Percentiles rank a stretch among this genome's conserved stretches.
Conservation (phyloP, 371 early-diverging fungal genomes). For the Apophysomyces trapeziformis region DNA sequence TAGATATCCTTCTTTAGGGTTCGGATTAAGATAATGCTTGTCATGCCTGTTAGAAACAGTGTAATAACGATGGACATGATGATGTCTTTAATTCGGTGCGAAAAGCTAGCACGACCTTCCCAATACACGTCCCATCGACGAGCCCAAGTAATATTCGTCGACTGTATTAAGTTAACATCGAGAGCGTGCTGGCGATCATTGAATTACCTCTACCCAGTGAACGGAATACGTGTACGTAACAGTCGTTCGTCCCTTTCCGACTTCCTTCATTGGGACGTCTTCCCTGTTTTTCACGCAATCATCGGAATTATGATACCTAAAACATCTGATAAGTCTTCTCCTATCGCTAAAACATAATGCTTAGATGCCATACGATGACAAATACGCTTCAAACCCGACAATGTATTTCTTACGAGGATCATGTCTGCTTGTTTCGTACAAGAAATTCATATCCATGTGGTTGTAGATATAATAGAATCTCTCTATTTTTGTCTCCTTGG, state of each 20-base stretch:
- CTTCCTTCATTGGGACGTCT: constrained; percentile 30
- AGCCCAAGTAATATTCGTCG: constrained; percentile 54
- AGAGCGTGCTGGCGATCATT: not conserved
- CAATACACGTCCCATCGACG: constrained; percentile 63
- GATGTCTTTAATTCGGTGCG: no score
- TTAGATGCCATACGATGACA: constrained; percentile 47
- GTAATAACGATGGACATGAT: constrained; percentile 61
- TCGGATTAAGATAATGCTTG: constrained; percentile 84
- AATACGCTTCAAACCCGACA: constrained; percentile 68
- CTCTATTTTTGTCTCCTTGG: no score
- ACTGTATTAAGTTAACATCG: constrained; percentile 14
- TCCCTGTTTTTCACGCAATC: constrained; percentile 29
- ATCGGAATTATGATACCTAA: constrained; percentile 29
- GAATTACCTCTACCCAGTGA: constrained; percentile 56
- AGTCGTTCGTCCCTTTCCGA: constrained; percentile 33
- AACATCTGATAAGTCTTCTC: not conserved
- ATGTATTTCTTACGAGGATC: constrained; percentile 43
- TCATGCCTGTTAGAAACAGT: constrained; percentile 82
- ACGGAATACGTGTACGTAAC: constrained; percentile 68
- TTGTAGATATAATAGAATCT: constrained; percentile 52
- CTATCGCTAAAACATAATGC: no score
- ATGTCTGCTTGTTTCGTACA: constrained; percentile 49
- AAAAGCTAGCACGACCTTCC: not conserved
- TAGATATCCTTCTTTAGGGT: constrained; percentile 87
- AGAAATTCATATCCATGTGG: constrained; percentile 55